These are phyloP conservation scores for Acacia confusa DNA, from an alignment of 306 rosid species.

Conservation along the genomic window DNA sequence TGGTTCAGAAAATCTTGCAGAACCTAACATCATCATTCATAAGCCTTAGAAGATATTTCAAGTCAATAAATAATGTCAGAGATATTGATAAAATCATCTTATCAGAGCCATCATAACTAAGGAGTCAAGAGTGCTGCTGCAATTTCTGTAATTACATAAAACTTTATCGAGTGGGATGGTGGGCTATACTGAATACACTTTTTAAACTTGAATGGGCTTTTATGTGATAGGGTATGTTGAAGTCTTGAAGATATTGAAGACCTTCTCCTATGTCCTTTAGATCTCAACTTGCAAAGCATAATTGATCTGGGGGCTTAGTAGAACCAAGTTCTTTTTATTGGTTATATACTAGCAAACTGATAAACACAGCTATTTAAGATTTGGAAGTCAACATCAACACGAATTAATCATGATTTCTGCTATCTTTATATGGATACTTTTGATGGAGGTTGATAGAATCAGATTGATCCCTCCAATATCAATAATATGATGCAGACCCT, in stretches of 20 bases:
- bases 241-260: background rate
- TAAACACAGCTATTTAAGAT: constrained; percentile 13
- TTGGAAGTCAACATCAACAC: constrained; percentile 12
- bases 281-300: constrained; percentile 3
- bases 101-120: background rate
- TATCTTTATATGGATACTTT: constrained; percentile 5
- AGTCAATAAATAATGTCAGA: background rate
- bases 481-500: background rate
- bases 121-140: background rate
- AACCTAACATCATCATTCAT: constrained; percentile 52
- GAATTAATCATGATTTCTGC: background rate
- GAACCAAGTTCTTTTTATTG: background rate
- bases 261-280: constrained; percentile 1
- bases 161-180: background rate
- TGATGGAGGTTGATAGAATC: background rate
- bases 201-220: background rate
- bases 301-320: background rate
- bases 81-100: background rate
- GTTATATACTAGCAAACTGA: constrained; percentile 15
- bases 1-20: constrained; percentile 87
- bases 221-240: background rate
- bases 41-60: constrained; percentile 30
- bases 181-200: background rate
- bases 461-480: constrained; percentile 2
- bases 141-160: background rate